Percentiles rank a stretch among this genome's conserved stretches.
Conservation (phyloP, 2,329 filamentous ascomycete species). For the Orbilia oligospora region DNA sequence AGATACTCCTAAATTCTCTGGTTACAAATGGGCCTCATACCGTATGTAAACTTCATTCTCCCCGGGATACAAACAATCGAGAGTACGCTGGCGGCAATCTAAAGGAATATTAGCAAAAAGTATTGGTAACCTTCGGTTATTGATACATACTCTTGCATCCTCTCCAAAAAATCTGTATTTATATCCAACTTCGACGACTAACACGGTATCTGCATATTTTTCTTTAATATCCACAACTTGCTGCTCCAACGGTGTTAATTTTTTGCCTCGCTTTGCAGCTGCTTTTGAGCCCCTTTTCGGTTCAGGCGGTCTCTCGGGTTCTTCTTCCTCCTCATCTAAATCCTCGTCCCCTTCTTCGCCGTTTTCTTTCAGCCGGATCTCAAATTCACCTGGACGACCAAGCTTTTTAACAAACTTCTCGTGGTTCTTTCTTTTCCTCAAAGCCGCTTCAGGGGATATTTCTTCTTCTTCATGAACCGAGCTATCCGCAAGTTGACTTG, state of each 20-base stretch:
- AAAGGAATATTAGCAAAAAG: background rate
- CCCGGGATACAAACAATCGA: constrained; percentile 97
- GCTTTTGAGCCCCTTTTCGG: constrained; percentile 69
- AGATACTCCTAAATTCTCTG: constrained; percentile 61
- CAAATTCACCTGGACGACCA: constrained; percentile 35
- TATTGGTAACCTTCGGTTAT: background rate
- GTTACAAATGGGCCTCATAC: constrained; percentile 70
- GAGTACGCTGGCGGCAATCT: constrained; percentile 83
- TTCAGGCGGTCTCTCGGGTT: constrained; percentile 66
- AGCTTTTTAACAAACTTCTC: constrained; percentile 50
- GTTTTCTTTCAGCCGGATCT: constrained; percentile 64
- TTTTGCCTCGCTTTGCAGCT: constrained; percentile 77
- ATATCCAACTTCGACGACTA: constrained; percentile 96
- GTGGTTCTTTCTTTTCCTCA: constrained; percentile 50
- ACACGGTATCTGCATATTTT: constrained; percentile 87
- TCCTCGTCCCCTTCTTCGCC: constrained; percentile 65
- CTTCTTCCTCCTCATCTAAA: constrained; percentile 70
- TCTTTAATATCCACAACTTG: constrained; percentile 95
- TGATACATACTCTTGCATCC: constrained; percentile 78
- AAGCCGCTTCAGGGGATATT: constrained; percentile 37
- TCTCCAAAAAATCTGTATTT: constrained; percentile 98
- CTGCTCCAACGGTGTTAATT: constrained; percentile 93
- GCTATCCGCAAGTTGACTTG: constrained; percentile 23
- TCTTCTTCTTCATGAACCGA: constrained; percentile 14
- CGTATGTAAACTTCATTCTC: constrained; percentile 87